These are phyloP conservation scores for Chaetomium fimeti DNA, from an alignment of 495 filamentous ascomycete species.

Conservation along the genomic window DNA sequence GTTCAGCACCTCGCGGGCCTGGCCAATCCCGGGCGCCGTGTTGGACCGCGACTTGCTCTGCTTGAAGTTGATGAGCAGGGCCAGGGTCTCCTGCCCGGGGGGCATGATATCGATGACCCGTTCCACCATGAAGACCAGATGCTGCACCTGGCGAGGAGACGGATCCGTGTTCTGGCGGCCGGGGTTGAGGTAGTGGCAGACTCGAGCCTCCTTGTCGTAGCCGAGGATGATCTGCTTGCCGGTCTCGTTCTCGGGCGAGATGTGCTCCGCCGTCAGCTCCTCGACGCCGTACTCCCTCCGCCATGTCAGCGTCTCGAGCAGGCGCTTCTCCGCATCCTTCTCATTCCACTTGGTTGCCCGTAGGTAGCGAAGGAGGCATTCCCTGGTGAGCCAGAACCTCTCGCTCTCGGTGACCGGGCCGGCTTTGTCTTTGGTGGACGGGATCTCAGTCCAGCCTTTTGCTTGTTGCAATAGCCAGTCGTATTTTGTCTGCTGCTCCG, in stretches of 20 bases:
- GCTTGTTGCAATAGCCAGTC: slow-evolving; percentile 65
- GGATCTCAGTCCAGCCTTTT: slow-evolving; percentile 68
- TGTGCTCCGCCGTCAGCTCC: slow-evolving; percentile 75
- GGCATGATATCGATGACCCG: slow-evolving; percentile 83
- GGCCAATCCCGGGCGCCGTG: slow-evolving; percentile 69
- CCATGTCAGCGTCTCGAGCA: slow-evolving; percentile 81
- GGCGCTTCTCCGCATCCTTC: slow-evolving; percentile 68
- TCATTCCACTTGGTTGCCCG: slow-evolving; percentile 90
- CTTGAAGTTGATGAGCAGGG: slow-evolving; percentile 86
- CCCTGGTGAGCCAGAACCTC: slow-evolving; percentile 83
- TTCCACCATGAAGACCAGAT: slow-evolving; percentile 94
- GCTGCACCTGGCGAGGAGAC: slow-evolving; percentile 88
- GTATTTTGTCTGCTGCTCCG: slow-evolving; percentile 84
- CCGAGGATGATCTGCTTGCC: slow-evolving; percentile 90
- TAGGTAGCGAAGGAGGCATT: slow-evolving; percentile 89
- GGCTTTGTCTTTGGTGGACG: slow-evolving; percentile 59
- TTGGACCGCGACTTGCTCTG: slow-evolving; percentile 63
- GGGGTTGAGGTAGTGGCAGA: slow-evolving; percentile 86
- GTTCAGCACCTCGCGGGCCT: slow-evolving; percentile 73
- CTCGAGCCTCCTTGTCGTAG: slow-evolving; percentile 77
- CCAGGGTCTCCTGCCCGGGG: slow-evolving; percentile 78
- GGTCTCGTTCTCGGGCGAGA: slow-evolving; percentile 88
- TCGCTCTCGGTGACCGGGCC: slow-evolving; percentile 74
- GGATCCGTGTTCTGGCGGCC: slow-evolving; percentile 86
- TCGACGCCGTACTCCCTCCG: slow-evolving; percentile 78